Evolutionary conservation across 495 filamentous ascomycete genomes (phyloP).

Genomic region (Copromyces sp.): DNA sequence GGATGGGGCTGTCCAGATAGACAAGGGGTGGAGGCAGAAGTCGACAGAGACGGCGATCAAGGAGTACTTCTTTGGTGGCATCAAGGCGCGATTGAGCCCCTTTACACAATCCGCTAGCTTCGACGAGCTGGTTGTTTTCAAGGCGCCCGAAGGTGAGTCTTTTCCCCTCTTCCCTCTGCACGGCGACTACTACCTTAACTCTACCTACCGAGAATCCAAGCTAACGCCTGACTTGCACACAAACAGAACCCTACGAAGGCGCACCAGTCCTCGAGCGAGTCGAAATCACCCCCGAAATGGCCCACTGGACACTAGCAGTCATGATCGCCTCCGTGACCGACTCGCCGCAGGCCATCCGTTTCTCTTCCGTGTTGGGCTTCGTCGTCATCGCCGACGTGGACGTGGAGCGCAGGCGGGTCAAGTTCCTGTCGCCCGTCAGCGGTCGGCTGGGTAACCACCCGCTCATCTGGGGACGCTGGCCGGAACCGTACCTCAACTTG

Average conservation of each 20-base stretch:
- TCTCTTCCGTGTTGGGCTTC: conserved; percentile 84
- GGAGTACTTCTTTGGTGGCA: conserved; percentile 88
- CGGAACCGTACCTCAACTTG: conserved; percentile 42
- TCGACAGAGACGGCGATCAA: conserved; percentile 64
- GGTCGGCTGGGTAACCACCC: conserved; percentile 69
- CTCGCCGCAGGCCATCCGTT: conserved; percentile 58
- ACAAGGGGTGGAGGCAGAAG: conserved; percentile 61
- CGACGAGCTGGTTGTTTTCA: conserved; percentile 55
- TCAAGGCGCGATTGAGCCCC: conserved; percentile 68
- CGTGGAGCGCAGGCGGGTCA: conserved; percentile 67
- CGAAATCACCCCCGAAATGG: conserved; percentile 49
- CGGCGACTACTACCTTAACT: not conserved
- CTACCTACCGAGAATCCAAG: conserved; percentile 6
- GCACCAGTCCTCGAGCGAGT: conserved; percentile 47
- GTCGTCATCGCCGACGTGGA: conserved; percentile 88
- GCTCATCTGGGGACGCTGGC: conserved; percentile 53
- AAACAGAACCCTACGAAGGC: conserved; percentile 16
- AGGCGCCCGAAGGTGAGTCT: conserved; percentile 17
- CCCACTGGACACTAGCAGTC: conserved; percentile 66
- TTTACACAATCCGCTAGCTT: conserved; percentile 74
- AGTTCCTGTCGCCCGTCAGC: conserved; percentile 70
- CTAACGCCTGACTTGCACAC: conserved; percentile 18
- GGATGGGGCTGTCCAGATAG: conserved; percentile 76
- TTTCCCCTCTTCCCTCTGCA: not conserved
- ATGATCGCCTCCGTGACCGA: conserved; percentile 61